Evolutionary conservation across 2,329 filamentous ascomycete genomes (phyloP), one percentile per base, ranked within the genome.

Genomic region (Fusarium beomiforme): DNA sequence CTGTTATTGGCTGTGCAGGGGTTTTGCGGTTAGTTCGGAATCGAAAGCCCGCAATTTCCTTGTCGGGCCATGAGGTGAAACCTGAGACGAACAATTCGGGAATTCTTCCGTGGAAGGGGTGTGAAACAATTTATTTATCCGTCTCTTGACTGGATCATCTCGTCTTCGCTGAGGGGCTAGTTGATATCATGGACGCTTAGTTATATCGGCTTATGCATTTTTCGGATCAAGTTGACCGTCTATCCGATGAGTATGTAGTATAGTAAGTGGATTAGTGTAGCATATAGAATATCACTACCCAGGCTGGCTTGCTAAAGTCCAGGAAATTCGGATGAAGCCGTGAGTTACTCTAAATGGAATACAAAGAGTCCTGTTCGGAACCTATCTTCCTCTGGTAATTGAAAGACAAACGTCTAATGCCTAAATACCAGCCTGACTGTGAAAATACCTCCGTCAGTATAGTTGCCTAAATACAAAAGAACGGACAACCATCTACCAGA

Each of bases 41-140:
- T 50, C 21, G n/a, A 33, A 21, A 33, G 55, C 64, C 64, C 64
- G 64, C 47, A 61, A 66, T 67, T 66, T 37, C 46, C 62, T 50
- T 60, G 54, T 67, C 62, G 64, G 62, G 62, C 16, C 26, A 56
- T 43, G 63, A 43, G 31, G n/a, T 26, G 31, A 29, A 56, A 66
- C 67, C 67, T 69, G 59, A 69, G 55, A 69, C 67, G 29, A 29
- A 14, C 19, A 37, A 49, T 17, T 21, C 17, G 50, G 64, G 24
- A 59, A 59, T 69, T 71, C 59, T 64, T 53, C 68, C 68, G 64
- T 54, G 34, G 29, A 59, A 41, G 68, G 44, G 68, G 64, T 69
- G n/a, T 71, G 68, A 71, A 71, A 71, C 68, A 59, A 21, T 19
- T 6, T 17, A 71, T 53, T 70, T 70, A 53, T 70, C 68, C 68